phyloP scores from a whole-genome alignment of 148 eudicot species.

The Pharnaceum exiguum region DNA sequence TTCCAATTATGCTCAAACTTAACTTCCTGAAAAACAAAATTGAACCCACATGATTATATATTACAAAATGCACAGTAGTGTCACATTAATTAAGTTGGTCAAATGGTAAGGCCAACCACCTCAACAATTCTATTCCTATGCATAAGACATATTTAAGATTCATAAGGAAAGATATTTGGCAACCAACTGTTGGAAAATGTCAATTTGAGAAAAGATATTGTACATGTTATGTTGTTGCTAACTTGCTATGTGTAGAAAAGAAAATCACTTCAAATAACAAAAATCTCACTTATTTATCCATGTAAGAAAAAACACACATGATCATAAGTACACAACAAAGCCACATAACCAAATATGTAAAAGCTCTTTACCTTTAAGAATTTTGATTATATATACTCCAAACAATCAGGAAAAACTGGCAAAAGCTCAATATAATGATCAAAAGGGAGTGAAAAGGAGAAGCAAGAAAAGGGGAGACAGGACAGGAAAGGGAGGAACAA shows the following conservation, averaged over 20 bases:
- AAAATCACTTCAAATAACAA: too few species aligned
- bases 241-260: too few species aligned
- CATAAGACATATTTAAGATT: too few species aligned
- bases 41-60: background rate
- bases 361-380: background rate
- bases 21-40: constrained; percentile 11
- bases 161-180: too few species aligned
- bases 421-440: background rate
- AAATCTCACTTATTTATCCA: too few species aligned
- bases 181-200: too few species aligned
- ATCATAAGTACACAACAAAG: background rate
- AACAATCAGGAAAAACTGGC: background rate
- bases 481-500: background rate
- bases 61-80: background rate
- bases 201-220: too few species aligned
- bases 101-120: background rate
- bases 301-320: background rate
- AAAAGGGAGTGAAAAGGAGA: background rate
- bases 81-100: background rate
- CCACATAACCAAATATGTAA: background rate
- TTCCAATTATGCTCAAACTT: background rate
- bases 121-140: too few species aligned
- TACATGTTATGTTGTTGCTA: too few species aligned
- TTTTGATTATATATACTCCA: background rate
- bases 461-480: background rate